Conservation (phyloP, 2,329 filamentous ascomycete species). For the Trichophyton schoenleinii region DNA sequence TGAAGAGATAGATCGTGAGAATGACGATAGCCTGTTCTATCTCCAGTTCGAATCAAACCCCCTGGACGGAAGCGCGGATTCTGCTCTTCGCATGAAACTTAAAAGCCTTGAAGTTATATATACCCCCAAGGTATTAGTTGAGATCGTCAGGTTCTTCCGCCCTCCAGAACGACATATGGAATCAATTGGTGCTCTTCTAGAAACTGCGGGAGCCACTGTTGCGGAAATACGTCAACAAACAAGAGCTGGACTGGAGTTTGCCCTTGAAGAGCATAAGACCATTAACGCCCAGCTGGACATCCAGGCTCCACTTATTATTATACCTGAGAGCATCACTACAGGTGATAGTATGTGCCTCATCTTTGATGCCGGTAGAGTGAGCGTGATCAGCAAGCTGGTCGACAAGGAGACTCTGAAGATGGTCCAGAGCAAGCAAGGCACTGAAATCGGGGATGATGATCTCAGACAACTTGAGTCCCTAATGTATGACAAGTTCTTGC, state of each 20-base stretch:
- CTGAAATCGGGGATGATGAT: constrained; percentile 78
- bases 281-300: constrained; percentile 93
- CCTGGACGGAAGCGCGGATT: constrained; percentile 80
- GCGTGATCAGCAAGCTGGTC: constrained; percentile 84
- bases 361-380: constrained; percentile 89
- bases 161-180: constrained; percentile 97
- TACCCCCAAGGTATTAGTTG: constrained; percentile 86
- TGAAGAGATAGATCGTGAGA: constrained; percentile 32
- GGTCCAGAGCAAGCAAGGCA: constrained; percentile 79
- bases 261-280: constrained; percentile 93
- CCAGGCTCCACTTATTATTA: constrained; percentile 88
- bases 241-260: constrained; percentile 87
- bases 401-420: constrained; percentile 82
- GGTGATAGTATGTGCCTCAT: constrained; percentile 78
- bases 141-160: constrained; percentile 88
- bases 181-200: constrained; percentile 89
- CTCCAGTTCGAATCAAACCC: constrained; percentile 91
- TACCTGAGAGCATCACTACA: constrained; percentile 81
- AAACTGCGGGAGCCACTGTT: constrained; percentile 87
- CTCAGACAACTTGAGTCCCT: constrained; percentile 75
- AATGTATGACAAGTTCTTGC: constrained; percentile 94
- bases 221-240: constrained; percentile 93
- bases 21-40: constrained; percentile 74
- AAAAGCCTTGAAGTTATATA: constrained; percentile 96
- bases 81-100: constrained; percentile 77